These are phyloP conservation scores for Leccinum barrowsii DNA, from an alignment of 768 basidiomycete genomes.

Conservation along the genomic window DNA sequence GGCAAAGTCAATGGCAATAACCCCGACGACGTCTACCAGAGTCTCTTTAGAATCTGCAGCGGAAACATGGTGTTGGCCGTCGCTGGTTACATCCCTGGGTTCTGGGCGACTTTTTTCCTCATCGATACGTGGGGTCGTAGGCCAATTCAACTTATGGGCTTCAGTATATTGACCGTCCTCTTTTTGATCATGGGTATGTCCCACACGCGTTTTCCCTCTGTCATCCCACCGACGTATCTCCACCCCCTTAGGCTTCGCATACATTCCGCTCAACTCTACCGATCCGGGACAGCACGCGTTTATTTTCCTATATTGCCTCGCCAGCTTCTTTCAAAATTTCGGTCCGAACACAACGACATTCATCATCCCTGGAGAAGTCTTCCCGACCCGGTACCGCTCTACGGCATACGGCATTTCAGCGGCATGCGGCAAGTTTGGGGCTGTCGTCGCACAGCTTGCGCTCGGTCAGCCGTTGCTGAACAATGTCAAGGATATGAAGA, in stretches of 20 bases:
- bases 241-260: not conserved
- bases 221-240: not conserved
- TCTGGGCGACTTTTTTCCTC: conserved; percentile 61
- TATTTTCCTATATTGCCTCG: conserved; percentile 32
- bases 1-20: conserved; percentile 41
- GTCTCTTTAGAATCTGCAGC: conserved; percentile 21
- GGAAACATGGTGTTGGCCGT: conserved; percentile 17
- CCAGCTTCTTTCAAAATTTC: conserved; percentile 18
- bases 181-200: conserved; percentile 66
- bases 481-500: conserved; percentile 51
- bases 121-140: conserved; percentile 74
- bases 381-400: conserved; percentile 72
- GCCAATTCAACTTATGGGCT: conserved; percentile 73
- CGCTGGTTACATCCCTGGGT: conserved; percentile 39
- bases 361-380: conserved; percentile 71
- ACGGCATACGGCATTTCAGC: conserved; percentile 77
- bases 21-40: conserved; percentile 17
- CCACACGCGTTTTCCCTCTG: not conserved
- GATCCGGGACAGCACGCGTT: conserved; percentile 59
- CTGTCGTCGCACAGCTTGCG: conserved; percentile 75
- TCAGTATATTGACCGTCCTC: conserved; percentile 57
- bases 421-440: conserved; percentile 69
- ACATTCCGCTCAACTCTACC: conserved; percentile 19
- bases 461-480: conserved; percentile 62
- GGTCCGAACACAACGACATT: conserved; percentile 59